Conservation (phyloP, 2,329 filamentous ascomycete species). For the Venturia asperata region DNA sequence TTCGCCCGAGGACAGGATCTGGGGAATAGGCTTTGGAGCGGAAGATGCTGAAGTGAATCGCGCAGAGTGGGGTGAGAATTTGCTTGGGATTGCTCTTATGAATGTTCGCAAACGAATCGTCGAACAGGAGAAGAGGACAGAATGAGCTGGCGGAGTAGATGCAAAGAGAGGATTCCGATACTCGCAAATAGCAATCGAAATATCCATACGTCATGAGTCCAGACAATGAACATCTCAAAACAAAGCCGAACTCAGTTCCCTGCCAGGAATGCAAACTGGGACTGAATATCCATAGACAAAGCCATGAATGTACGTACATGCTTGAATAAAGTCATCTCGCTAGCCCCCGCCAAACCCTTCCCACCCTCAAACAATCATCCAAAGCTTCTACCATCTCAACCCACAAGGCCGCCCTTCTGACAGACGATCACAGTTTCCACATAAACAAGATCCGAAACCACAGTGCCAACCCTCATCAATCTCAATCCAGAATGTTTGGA, state of each 20-base stretch:
- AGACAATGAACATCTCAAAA: no score
- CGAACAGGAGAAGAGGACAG: constrained; percentile 9
- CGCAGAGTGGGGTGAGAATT: constrained; percentile 15
- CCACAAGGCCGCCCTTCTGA: not conserved
- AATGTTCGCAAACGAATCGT: constrained; percentile 14
- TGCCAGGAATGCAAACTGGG: no score
- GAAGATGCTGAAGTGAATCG: constrained; percentile 13
- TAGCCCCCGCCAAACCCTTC: not conserved
- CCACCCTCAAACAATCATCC: not conserved
- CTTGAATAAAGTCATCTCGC: no score
- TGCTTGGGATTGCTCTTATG: constrained; percentile 18
- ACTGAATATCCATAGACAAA: no score
- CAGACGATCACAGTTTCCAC: not conserved
- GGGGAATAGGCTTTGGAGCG: constrained; percentile 18
- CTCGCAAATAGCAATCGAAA: not conserved
- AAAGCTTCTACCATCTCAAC: not conserved
- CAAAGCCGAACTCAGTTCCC: no score
- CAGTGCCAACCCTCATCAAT: not conserved
- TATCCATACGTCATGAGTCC: no score
- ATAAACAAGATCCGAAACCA: not conserved
- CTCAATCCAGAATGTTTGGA: not conserved
- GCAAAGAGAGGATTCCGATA: not conserved
- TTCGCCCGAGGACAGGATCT: constrained; percentile 18
- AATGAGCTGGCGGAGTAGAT: not conserved
- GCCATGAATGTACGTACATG: no score